Conservation (phyloP, 2,329 filamentous ascomycete genomes). For the Ustulina deusta region DNA sequence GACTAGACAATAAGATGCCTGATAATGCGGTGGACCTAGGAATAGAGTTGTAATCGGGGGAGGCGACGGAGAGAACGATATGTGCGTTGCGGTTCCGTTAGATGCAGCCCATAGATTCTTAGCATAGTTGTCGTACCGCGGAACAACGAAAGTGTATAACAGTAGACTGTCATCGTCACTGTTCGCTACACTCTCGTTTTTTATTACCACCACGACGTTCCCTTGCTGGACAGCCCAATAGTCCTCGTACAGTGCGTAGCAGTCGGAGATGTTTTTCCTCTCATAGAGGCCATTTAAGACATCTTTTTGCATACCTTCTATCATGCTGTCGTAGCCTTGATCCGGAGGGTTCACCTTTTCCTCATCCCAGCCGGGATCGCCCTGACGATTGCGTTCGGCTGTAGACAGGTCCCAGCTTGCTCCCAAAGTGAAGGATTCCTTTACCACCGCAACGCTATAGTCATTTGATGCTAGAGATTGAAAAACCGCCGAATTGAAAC, state of each 20-base stretch:
- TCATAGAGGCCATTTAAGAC: conserved; percentile 32
- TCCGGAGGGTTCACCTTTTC: conserved; percentile 23
- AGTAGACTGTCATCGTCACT: conserved; percentile 36
- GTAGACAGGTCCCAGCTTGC: conserved; percentile 29
- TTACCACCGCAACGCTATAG: conserved; percentile 39
- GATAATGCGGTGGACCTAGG: conserved; percentile 42
- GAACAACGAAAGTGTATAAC: conserved; percentile 38
- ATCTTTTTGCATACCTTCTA: conserved; percentile 36
- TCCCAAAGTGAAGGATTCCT: conserved; percentile 37
- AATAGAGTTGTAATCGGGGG: conserved; percentile 38
- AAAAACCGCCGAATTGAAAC: conserved; percentile 43
- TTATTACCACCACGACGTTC: conserved; percentile 40
- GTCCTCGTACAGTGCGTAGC: conserved; percentile 40
- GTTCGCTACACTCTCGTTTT: conserved; percentile 31
- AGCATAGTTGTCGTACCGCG: conserved; percentile 42
- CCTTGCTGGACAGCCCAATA: conserved; percentile 40
- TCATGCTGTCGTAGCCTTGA: conserved; percentile 27
- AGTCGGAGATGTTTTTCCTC: conserved; percentile 32
- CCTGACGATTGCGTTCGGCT: conserved; percentile 38
- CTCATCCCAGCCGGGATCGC: conserved; percentile 37
- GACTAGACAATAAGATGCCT: conserved; percentile 45
- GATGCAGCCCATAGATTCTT: conserved; percentile 48
- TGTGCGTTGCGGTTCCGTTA: conserved; percentile 39
- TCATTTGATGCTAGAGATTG: conserved; percentile 39
- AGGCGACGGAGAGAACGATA: conserved; percentile 12